Evolutionary conservation across 1,284 basidiomycete genomes (phyloP), one percentile per base, ranked within the genome.

Genomic region (Ustilago cynodontis): DNA sequence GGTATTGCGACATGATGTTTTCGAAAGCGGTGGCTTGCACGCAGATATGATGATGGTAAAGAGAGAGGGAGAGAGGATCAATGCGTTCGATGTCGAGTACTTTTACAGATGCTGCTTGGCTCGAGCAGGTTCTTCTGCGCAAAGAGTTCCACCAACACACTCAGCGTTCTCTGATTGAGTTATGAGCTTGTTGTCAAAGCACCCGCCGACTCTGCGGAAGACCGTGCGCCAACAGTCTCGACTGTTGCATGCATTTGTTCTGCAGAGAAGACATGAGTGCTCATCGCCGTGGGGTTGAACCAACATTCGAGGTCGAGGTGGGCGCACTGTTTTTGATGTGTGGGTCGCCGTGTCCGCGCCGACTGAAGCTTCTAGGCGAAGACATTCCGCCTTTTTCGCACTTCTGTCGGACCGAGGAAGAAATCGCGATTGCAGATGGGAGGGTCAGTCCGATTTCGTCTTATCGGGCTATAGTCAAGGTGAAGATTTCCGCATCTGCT

Each of bases 1-100:
- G 74, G 31, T 78, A 79, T 29, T 69, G 66, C 41, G 72, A 60
- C 72, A 75, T 75, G 56, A 24, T 55, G 53, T 24, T 31, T 20
- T 4, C 7, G 18, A 20, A 11, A 16, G 41, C 16, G 7, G n/a
- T 20, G 5, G 41, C 7, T 20, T 26, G 11, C 24, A 41, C 53
- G 11, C 20, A 18, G 35, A 26, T 24, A 20, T 26, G 35, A 26
- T 26, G 53, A 39, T n/a, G 33, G 51, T 33, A 16, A 24, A 33
- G 31, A 53, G 22, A 18, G 16, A 53, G 22, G 51, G 26, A 31
- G n/a, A 13, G 13, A 33, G 28, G 18, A 52, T 22, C 31, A 35
- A 31, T 8, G 24, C 10, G 33, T 41, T 35, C 22, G 35, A 54
- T 37, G 29, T 18, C 31, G 28, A 31, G 26, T 29, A 13, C 49